Base-by-base conservation (phyloP, 2,329 filamentous ascomycete species). In the Madurella fahalii region DNA sequence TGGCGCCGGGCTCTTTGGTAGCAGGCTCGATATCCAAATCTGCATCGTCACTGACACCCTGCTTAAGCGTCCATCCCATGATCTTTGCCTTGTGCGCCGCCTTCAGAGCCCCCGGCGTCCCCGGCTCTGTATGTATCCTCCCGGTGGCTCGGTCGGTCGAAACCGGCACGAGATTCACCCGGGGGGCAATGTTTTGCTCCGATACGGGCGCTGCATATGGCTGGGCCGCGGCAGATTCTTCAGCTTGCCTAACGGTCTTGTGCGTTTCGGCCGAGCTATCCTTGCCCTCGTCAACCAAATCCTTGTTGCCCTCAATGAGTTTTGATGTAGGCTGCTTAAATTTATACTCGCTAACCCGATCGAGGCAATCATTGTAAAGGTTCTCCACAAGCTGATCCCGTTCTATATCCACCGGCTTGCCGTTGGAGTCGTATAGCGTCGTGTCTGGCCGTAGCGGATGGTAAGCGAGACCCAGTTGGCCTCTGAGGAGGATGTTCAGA, bases 281-380 rank as follows among this genome's bases (percentile, higher is more conserved):
- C 58, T 88, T 86, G 41, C 91, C 91, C 57, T 88, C 83, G 60
- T 94, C 82, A 52, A 99, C 88, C 54, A 95, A 73, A 53, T 88
- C 86, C 61, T 85, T 85, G 64, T 96, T 89, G 13, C 93, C 94
- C 67, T 92, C 85, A 15, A 95, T 84, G 18, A 87, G 85, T 60
- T 87, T 84, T 8, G 82, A 79, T 8, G 84, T 78, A 34, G 83
- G 78, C 20, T 83, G 74, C 68, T 92, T 93, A 68, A 90, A 88
- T 64, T 95, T 92, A 74, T 90, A 97, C 61, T 89, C 84, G 67
- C 92, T 94, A 42, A 94, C 90, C 50, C 94, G 85, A 67, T 97
- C 93, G 18, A 97, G 79, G 44, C 95, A 89, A 68, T 97, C 91
- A 63, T 97, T 96, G 76, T 95, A 97, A 2, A 99, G 80, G 61